Percentiles rank a stretch among this genome's conserved stretches.
phyloP scores from a whole-genome alignment of 2,329 filamentous ascomycete genomes.

The Talaromyces sp. region DNA sequence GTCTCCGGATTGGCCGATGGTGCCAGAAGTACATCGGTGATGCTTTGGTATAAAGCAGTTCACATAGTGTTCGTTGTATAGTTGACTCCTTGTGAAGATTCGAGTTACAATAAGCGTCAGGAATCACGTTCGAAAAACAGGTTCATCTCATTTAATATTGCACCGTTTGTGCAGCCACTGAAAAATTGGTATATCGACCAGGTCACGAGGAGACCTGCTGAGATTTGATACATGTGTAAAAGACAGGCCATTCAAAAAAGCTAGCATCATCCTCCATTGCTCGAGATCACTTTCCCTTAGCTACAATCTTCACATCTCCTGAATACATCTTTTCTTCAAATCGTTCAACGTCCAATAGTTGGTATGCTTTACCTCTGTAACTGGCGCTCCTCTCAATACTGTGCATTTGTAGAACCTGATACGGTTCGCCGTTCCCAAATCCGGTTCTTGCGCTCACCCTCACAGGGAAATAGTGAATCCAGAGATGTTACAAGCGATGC shows the following conservation, averaged over 20 bases:
- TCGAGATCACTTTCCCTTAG: not conserved
- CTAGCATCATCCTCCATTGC: not conserved
- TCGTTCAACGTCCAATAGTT: too few relatives aligned
- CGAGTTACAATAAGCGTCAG: not conserved
- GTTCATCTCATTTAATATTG: not conserved
- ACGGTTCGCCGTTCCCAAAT: too few relatives aligned
- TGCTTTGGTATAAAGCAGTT: not conserved
- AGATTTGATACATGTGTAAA: not conserved
- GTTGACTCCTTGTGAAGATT: not conserved
- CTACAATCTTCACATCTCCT: too few relatives aligned
- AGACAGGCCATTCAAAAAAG: not conserved
- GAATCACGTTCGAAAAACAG: not conserved
- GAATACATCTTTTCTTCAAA: too few relatives aligned
- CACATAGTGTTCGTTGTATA: not conserved
- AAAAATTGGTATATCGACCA: not conserved
- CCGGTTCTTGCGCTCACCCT: too few relatives aligned
- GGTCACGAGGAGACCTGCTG: not conserved
- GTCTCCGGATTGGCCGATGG: not conserved
- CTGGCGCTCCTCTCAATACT: too few relatives aligned
- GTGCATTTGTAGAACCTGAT: too few relatives aligned
- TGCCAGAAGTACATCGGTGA: conserved; percentile 9
- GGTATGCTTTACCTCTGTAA: too few relatives aligned
- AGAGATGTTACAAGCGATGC: too few relatives aligned
- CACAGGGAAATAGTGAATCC: too few relatives aligned
- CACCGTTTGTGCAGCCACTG: not conserved